Conservation (phyloP, 352 stramenopile species). For the Globisporangium polare region DNA sequence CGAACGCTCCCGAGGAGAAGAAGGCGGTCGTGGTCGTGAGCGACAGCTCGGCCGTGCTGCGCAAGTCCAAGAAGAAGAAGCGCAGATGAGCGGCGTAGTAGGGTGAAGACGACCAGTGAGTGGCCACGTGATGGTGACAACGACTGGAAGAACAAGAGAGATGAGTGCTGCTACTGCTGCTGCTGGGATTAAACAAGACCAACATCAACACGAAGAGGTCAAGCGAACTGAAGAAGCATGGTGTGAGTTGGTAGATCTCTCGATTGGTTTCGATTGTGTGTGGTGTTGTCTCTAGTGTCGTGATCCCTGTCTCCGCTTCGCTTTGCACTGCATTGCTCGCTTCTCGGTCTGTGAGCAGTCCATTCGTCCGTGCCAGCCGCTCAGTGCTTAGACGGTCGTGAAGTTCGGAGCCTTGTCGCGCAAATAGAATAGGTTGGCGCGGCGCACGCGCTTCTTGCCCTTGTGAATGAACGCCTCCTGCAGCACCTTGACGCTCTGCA, state of each 20-base stretch:
- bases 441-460: constrained; percentile 88
- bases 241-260: background rate
- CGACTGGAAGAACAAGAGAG: background rate
- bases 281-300: constrained; percentile 19
- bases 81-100: constrained; percentile 44
- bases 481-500: constrained; percentile 86
- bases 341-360: background rate
- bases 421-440: constrained; percentile 89
- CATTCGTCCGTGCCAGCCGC: background rate
- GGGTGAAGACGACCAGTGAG: background rate
- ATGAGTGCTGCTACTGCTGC: background rate
- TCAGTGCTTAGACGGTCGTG: constrained; percentile 60
- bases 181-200: background rate
- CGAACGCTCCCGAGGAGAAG: constrained; percentile 46
- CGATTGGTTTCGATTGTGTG: constrained; percentile 5
- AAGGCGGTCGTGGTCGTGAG: constrained; percentile 51
- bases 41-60: constrained; percentile 52
- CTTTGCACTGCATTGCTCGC: background rate
- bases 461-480: constrained; percentile 90
- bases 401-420: constrained; percentile 79
- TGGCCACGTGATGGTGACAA: background rate
- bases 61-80: constrained; percentile 88
- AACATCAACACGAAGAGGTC: background rate
- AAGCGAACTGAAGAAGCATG: background rate
- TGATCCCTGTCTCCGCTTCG: constrained; percentile 1